Percentiles rank a stretch among this genome's conserved stretches.
Conservation (phyloP, 371 early-diverging fungal genomes). For the Lichtheimia ornata region DNA sequence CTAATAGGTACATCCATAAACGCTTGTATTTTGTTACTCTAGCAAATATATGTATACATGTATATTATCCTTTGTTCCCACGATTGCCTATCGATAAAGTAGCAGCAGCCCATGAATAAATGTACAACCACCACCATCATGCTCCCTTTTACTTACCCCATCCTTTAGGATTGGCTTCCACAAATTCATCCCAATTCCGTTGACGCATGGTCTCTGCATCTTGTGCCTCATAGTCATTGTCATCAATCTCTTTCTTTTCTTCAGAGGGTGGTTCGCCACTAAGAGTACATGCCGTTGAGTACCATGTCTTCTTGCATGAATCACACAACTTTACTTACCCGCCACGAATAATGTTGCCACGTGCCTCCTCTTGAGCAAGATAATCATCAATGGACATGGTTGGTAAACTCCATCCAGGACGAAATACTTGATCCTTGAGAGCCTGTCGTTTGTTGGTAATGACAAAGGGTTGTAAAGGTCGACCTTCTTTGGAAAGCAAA, state of each 20-base stretch:
- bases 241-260: conserved; percentile 64
- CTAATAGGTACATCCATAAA: no score
- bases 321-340: conserved; percentile 63
- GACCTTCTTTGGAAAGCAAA: conserved; percentile 63
- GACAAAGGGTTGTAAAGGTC: conserved; percentile 86
- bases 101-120: not conserved
- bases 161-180: conserved; percentile 89
- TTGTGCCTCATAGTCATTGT: conserved; percentile 79
- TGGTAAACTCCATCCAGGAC: conserved; percentile 87
- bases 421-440: conserved; percentile 80
- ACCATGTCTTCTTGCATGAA: not conserved
- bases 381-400: conserved; percentile 98
- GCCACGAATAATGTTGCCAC: conserved; percentile 90
- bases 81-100: conserved; percentile 29
- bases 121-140: not conserved
- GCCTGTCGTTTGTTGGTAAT: conserved; percentile 79
- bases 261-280: conserved; percentile 59
- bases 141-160: conserved; percentile 69
- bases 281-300: not conserved
- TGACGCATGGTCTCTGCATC: conserved; percentile 84
- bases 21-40: no score
- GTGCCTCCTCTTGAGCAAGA: conserved; percentile 79
- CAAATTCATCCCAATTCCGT: conserved; percentile 92
- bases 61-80: conserved; percentile 43
- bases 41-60: no score